Conservation (phyloP, 1,139 yeast genomes). For the Sugiyamaella xylanicola region DNA sequence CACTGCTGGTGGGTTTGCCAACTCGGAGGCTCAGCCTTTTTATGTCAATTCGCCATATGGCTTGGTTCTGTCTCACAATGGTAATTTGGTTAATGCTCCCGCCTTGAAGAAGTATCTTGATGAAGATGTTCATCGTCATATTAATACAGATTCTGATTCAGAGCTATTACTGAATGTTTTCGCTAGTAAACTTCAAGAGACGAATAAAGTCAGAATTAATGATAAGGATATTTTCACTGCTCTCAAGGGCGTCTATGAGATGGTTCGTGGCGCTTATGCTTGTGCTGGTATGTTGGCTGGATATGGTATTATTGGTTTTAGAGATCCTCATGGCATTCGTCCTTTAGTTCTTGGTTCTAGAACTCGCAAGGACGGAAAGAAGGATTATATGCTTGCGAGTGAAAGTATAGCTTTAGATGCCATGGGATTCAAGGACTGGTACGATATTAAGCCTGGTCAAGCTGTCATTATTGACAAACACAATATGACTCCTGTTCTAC, state of each 20-base stretch:
- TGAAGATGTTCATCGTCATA: constrained; percentile 93
- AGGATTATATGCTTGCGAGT: constrained; percentile 92
- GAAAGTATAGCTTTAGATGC: constrained; percentile 95
- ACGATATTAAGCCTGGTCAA: constrained; percentile 92
- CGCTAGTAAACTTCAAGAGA: constrained; percentile 88
- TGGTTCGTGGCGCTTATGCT: constrained; percentile 93
- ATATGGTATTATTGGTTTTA: constrained; percentile 89
- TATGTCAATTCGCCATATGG: constrained; percentile 98
- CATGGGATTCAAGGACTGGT: constrained; percentile 78
- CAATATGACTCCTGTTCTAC: constrained; percentile 69
- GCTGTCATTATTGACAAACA: constrained; percentile 89
- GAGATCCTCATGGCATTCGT: constrained; percentile 96
- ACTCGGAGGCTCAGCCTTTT: constrained; percentile 98
- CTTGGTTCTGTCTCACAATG: constrained; percentile 85
- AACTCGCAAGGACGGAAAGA: constrained; percentile 62
- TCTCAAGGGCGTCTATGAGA: constrained; percentile 73
- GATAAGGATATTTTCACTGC: constrained; percentile 88
- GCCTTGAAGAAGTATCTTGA: constrained; percentile 79
- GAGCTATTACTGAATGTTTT: constrained; percentile 86
- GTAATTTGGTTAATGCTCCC: constrained; percentile 86
- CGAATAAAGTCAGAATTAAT: constrained; percentile 91
- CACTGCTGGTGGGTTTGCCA: constrained; percentile 97
- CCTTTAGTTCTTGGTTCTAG: constrained; percentile 89
- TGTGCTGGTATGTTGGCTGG: constrained; percentile 96
- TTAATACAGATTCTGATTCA: constrained; percentile 94